These are phyloP conservation scores for Sphaerulina musiva DNA, from an alignment of 2,329 filamentous ascomycete species.

Conservation along the genomic window DNA sequence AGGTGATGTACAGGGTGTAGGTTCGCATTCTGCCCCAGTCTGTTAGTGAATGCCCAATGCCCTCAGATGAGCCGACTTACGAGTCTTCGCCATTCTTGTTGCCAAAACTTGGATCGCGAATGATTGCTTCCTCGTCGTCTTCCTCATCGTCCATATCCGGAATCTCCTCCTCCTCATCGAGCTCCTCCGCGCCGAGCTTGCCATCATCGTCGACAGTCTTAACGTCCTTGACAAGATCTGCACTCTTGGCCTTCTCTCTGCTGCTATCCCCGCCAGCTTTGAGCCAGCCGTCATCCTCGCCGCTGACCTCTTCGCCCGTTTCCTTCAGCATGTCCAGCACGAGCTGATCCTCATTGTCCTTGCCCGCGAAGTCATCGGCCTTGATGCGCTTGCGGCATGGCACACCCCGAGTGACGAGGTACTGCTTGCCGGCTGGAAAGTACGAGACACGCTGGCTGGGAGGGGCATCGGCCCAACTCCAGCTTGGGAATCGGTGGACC, in stretches of 20 bases:
- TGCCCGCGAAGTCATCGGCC: constrained; percentile 83
- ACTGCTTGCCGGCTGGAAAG: constrained; percentile 87
- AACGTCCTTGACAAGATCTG: constrained; percentile 73
- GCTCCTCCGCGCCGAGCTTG: constrained; percentile 66
- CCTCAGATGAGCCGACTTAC: constrained; percentile 39
- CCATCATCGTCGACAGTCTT: constrained; percentile 84
- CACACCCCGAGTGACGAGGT: constrained; percentile 86
- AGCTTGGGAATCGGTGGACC: constrained; percentile 97
- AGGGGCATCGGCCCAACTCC: constrained; percentile 91
- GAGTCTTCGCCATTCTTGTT: constrained; percentile 43
- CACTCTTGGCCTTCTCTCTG: constrained; percentile 32
- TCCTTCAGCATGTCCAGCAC: constrained; percentile 68
- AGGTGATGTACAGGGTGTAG: constrained; percentile 98
- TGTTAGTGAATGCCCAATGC: constrained; percentile 25
- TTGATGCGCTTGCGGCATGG: constrained; percentile 79
- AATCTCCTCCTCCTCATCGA: constrained; percentile 69
- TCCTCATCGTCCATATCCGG: constrained; percentile 98
- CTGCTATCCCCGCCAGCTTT: constrained; percentile 75
- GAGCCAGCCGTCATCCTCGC: constrained; percentile 80
- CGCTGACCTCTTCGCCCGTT: constrained; percentile 42
- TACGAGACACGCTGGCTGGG: constrained; percentile 70
- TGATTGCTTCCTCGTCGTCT: constrained; percentile 90
- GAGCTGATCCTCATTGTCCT: constrained; percentile 76
- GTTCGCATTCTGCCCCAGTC: constrained; percentile 56
- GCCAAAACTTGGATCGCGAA: constrained; percentile 59